Conservation (phyloP, 495 filamentous ascomycete species). For the Melanomma pulvis-pyrius region DNA sequence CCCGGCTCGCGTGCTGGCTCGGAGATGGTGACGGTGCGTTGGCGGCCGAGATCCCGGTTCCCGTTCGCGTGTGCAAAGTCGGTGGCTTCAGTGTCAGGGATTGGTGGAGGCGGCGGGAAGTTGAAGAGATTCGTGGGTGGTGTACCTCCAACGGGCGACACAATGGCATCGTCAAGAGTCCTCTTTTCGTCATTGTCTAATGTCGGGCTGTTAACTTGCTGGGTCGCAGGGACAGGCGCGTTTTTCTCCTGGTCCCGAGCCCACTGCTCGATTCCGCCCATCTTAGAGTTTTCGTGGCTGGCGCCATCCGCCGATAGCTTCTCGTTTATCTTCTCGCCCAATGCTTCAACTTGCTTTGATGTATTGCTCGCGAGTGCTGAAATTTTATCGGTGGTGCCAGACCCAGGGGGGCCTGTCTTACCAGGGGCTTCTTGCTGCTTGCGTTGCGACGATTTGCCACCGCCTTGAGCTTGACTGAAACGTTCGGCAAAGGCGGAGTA, state of each 20-base stretch:
- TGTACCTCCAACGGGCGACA: conserved; percentile 7
- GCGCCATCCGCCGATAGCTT: conserved; percentile 39
- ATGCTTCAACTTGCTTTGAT: conserved; percentile 15
- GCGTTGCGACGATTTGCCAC: conserved; percentile 42
- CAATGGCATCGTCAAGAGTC: conserved; percentile 16
- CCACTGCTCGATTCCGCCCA: conserved; percentile 51
- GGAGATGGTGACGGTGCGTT: conserved; percentile 32
- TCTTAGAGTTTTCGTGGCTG: conserved; percentile 49
- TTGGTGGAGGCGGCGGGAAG: conserved; percentile 27
- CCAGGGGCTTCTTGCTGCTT: conserved; percentile 31
- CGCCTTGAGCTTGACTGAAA: conserved; percentile 66
- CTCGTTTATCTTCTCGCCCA: conserved; percentile 38
- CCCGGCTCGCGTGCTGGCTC: conserved; percentile 18
- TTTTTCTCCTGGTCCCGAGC: conserved; percentile 39
- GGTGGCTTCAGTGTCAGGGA: conserved; percentile 15
- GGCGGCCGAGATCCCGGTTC: conserved; percentile 17
- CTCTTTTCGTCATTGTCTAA: conserved; percentile 48
- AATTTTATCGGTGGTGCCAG: conserved; percentile 26
- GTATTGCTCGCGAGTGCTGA: conserved; percentile 12
- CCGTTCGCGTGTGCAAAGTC: conserved; percentile 26
- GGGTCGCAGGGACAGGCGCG: not conserved
- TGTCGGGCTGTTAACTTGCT: conserved; percentile 19
- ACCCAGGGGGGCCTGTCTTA: conserved; percentile 42
- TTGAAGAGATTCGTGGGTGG: not conserved
- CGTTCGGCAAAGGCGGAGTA: conserved; percentile 76